A percentile compares a stretch with the other conserved stretches of the same genome.
Conservation (phyloP, 306 rosid genomes). For the Lathyrus tuberosus region DNA sequence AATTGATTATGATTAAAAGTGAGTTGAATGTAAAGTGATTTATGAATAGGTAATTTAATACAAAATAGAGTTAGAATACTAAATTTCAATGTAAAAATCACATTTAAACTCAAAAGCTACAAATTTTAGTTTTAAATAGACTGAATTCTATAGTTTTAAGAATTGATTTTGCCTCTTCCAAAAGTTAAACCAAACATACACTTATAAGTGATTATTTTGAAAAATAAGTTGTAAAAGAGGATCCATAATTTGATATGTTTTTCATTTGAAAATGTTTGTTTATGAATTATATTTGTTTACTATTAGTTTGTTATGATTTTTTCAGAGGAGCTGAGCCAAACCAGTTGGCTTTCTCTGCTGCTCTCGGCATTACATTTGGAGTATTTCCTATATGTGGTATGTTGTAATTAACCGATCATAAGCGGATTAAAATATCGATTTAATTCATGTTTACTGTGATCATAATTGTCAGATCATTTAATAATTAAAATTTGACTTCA, state of each 20-base stretch:
- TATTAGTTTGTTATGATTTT: not conserved
- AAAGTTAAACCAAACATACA: no score
- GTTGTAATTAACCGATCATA: not conserved
- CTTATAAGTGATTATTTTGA: not conserved
- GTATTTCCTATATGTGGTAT: conserved; percentile 87
- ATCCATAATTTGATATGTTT: not conserved
- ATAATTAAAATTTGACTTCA: no score
- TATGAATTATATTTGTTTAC: not conserved
- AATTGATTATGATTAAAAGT: no score
- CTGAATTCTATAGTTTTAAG: no score
- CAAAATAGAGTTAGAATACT: no score
- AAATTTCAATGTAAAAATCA: no score
- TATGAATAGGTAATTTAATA: no score
- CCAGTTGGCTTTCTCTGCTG: conserved; percentile 87
- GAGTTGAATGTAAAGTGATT: no score
- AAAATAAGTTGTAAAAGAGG: not conserved
- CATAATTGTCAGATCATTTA: no score
- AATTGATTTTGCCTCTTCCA: no score
- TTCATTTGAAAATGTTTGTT: conserved; percentile 23
- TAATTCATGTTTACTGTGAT: not conserved
- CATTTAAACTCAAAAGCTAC: no score
- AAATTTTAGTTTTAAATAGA: no score
- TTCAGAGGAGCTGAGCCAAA: conserved; percentile 91
- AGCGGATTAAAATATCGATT: not conserved
- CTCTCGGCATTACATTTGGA: conserved; percentile 87